A percentile compares a stretch with the other conserved stretches of the same genome.
Evolutionary conservation across 306 rosid genomes (phyloP).

Genomic region (Dryas alaskensis): DNA sequence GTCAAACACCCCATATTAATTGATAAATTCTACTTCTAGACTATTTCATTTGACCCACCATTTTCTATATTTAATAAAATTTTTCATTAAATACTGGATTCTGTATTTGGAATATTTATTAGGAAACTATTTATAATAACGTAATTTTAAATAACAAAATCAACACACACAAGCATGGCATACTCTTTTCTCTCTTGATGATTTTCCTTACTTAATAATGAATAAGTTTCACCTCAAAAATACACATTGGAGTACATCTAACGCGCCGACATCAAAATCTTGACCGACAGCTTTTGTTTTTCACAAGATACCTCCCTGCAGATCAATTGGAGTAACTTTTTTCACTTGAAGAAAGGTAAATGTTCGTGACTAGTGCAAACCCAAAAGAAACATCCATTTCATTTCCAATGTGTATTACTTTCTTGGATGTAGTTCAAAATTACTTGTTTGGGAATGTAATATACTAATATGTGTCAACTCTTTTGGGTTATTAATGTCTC

Average conservation of each 20-base stretch:
- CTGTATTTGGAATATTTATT: too few species aligned
- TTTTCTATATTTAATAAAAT: too few species aligned
- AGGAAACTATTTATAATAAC: too few species aligned
- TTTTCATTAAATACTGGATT: too few species aligned
- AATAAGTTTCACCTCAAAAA: not conserved
- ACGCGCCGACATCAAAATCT: constrained; percentile 19
- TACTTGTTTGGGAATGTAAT: not conserved
- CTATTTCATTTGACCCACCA: too few species aligned
- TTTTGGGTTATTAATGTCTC: too few species aligned
- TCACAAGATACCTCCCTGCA: not conserved
- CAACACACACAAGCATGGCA: not conserved
- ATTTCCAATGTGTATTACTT: not conserved
- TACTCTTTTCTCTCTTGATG: too few species aligned
- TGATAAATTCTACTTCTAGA: too few species aligned
- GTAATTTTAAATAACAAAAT: too few species aligned
- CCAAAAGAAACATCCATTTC: not conserved
- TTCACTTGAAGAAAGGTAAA: not conserved
- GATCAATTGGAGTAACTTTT: not conserved
- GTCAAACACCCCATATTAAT: too few species aligned
- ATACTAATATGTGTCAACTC: not conserved
- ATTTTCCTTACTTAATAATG: not conserved
- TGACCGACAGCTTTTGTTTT: constrained; percentile 10
- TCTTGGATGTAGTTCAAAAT: not conserved
- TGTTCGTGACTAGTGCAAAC: not conserved
- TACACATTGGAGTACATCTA: not conserved